Conservation (phyloP, 305 asterid species). For the Fraxinus angustifolia region DNA sequence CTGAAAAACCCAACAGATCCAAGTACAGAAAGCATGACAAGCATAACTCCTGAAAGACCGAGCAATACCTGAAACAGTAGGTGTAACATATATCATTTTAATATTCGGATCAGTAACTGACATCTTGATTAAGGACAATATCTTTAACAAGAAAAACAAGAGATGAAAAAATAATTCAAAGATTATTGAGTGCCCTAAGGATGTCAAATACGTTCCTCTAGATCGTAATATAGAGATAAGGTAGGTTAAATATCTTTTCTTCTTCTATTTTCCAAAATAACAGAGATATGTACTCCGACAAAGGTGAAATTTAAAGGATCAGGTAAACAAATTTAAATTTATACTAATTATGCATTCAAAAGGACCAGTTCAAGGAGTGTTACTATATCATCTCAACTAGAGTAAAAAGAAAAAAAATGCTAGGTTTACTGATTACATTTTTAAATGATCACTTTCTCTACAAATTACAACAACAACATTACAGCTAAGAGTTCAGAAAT, state of each 20-base stretch:
- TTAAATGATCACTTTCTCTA: not conserved
- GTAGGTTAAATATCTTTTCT: not conserved
- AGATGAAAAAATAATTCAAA: not conserved
- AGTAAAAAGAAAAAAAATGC: not conserved
- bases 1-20: constrained; percentile 98
- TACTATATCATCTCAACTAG: not conserved
- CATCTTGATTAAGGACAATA: not conserved
- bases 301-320: not conserved
- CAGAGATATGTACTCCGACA: not conserved
- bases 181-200: not conserved
- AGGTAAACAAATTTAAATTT: not conserved
- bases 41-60: constrained; percentile 94
- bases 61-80: constrained; percentile 68
- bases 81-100: not conserved
- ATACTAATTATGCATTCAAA: not conserved
- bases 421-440: not conserved
- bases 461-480: not conserved
- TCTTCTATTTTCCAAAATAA: not conserved
- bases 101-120: not conserved
- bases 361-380: not conserved
- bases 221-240: not conserved
- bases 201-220: not conserved
- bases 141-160: not conserved
- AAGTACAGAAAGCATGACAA: constrained; percentile 96
- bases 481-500: not conserved